These are phyloP conservation scores for Coprinopsis sp. DNA, from an alignment of 768 basidiomycete species.

Conservation along the genomic window DNA sequence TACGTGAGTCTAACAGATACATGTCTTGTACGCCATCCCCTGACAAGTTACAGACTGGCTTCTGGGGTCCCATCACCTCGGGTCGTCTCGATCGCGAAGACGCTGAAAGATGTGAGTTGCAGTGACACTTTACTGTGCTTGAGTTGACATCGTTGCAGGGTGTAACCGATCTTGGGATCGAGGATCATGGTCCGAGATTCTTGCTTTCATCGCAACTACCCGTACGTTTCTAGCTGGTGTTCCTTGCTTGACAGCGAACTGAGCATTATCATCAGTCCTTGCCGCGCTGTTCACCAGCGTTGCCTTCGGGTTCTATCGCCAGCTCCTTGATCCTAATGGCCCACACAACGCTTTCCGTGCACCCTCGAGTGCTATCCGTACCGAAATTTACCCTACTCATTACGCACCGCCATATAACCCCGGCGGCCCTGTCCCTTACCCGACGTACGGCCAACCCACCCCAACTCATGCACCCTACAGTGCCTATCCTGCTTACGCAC, in stretches of 20 bases:
- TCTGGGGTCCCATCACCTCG: slow-evolving; percentile 45
- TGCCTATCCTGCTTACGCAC: background rate
- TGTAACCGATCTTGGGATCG: slow-evolving; percentile 58
- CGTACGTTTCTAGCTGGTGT: slow-evolving; percentile 35
- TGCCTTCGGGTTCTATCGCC: slow-evolving; percentile 70
- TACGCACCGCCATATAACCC: slow-evolving; percentile 60
- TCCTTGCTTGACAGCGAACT: background rate
- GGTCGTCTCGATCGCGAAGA: slow-evolving; percentile 28
- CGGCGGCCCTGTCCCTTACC: slow-evolving; percentile 7
- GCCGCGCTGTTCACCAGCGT: slow-evolving; percentile 58
- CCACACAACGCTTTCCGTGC: slow-evolving; percentile 46
- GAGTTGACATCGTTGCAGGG: slow-evolving; percentile 36
- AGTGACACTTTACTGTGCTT: background rate
- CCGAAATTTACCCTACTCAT: slow-evolving; percentile 39
- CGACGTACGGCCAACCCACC: slow-evolving; percentile 2
- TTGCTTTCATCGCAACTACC: slow-evolving; percentile 54
- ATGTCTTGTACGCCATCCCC: background rate
- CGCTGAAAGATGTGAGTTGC: slow-evolving; percentile 42
- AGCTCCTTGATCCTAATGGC: slow-evolving; percentile 65
- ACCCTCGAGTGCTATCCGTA: slow-evolving; percentile 35
- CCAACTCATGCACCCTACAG: slow-evolving; percentile 1
- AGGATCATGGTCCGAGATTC: slow-evolving; percentile 65
- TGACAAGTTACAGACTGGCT: slow-evolving; percentile 38
- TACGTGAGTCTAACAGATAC: slow-evolving; percentile 27
- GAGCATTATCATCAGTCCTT: slow-evolving; percentile 37